Evolutionary conservation across 768 basidiomycete genomes (phyloP).

Genomic region (Dictyophora rubrovolvata): DNA sequence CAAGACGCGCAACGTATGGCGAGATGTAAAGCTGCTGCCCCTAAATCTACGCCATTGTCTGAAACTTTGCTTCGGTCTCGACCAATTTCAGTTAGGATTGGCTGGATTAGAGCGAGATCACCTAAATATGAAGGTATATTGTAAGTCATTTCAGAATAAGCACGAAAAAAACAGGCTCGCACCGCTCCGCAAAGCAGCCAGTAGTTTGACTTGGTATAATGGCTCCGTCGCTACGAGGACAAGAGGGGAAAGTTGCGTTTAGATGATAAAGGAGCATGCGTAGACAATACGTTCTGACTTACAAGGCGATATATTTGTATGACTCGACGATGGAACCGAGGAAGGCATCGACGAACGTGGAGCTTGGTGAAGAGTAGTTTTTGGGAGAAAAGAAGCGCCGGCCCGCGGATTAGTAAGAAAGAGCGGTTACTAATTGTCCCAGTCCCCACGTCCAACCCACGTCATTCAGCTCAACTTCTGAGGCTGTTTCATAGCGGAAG

Average conservation of each 20-base stretch:
- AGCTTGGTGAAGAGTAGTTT: not conserved
- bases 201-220: conserved; percentile 53
- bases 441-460: no score
- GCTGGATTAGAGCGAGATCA: conserved; percentile 70
- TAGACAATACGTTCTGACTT: not conserved
- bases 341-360: not conserved
- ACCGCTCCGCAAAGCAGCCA: conserved; percentile 56
- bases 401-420: not conserved
- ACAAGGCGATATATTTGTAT: not conserved
- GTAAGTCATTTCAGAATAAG: not conserved
- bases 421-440: no score
- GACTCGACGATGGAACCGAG: not conserved
- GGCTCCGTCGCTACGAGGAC: conserved; percentile 24
- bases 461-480: no score
- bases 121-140: conserved; percentile 29
- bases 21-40: conserved; percentile 68
- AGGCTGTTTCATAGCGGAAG: no score
- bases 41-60: conserved; percentile 47
- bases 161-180: conserved; percentile 12
- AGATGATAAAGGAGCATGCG: not conserved
- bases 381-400: not conserved
- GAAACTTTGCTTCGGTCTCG: conserved; percentile 47
- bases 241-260: not conserved
- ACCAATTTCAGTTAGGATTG: conserved; percentile 66
- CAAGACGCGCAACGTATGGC: conserved; percentile 75